Base-by-base conservation (phyloP, 352 stramenopile species). In the Globisporangium parvum region DNA sequence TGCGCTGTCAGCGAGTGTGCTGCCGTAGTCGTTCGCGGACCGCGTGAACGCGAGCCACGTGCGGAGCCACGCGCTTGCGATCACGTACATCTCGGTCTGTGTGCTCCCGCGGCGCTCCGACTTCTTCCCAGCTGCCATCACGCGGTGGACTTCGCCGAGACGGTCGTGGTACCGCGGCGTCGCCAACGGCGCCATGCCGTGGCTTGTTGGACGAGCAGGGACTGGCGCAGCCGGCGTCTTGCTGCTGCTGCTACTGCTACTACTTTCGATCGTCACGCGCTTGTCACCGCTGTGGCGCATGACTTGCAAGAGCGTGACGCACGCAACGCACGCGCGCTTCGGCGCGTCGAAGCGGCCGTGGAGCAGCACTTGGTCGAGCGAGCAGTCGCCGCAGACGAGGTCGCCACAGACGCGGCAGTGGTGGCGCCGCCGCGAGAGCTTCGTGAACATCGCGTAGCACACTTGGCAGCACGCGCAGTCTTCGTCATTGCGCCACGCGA, bases 331-430 rank as follows among this genome's bases (percentile, higher is more conserved):
- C 2, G 75, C 71, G 12, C 80, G 77, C 47, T 83, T 78, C 26
- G 80, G 75, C 0, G 65, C 62, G 24, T 70, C 51, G 55, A 90
- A 90, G 45, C 74, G 71, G 31, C 66, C 67, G 12, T 66, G 65
- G n/a, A 88, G 60, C 33, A 72, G 54, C 18, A 85, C 75, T 49
- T 84, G 74, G 60, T 87, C 80, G 41, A 67, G 66, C 28, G 81
- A 90, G 52, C 84, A 93, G 17, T 75, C 68, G 46, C 80, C 78
- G 47, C 84, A 93, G 40, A 93, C 73, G 46, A 93, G 61, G 51
- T 88, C 74, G 47, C 83, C 83, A 51, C 83, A 93, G 21, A 91
- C 67, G 47, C 84, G 79, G 58, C 84, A 93, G 53, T 93, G 84
- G 63, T 91, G 81, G 10, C 82, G 82, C 1, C 84, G 80, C 2